These are phyloP conservation scores for Astragalus membranaceus DNA, from an alignment of 306 rosid genomes.

Conservation along the genomic window DNA sequence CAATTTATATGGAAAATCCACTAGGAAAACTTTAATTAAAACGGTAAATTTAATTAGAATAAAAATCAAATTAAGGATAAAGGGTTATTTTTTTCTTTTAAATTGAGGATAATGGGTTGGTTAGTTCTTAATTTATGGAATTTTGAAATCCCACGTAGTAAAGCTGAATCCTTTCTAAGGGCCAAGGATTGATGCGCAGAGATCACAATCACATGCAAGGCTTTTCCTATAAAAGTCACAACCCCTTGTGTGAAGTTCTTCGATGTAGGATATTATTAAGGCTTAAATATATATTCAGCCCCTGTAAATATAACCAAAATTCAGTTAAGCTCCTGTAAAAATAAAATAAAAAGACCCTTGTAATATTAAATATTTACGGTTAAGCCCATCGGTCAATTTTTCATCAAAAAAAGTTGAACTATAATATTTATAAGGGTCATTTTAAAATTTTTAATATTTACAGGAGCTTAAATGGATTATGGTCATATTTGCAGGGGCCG, in stretches of 20 bases:
- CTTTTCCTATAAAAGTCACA: background rate
- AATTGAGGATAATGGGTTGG: conserved; percentile 1
- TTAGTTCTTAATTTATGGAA: background rate
- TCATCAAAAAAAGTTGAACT: too few species aligned
- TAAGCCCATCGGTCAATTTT: too few species aligned
- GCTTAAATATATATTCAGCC: too few species aligned
- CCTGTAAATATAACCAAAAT: too few species aligned
- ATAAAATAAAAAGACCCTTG: too few species aligned
- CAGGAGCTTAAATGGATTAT: too few species aligned
- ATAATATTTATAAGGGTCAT: too few species aligned
- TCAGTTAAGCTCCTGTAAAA: too few species aligned
- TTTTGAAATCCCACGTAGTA: background rate
- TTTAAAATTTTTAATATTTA: too few species aligned
- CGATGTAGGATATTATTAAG: background rate
- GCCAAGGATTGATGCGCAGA: background rate
- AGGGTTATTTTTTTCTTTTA: background rate
- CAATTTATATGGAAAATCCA: conserved; percentile 8
- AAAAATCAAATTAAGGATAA: background rate
- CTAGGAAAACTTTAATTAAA: background rate
- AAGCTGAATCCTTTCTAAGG: background rate
- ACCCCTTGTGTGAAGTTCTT: background rate
- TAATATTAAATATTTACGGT: too few species aligned
- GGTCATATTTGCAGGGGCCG: too few species aligned
- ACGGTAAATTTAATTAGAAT: background rate
- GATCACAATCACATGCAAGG: background rate